Percentiles rank a stretch among this genome's conserved stretches.
These are phyloP conservation scores for Physocladia obscura DNA, from an alignment of 192 early-diverging fungal species.

Conservation along the genomic window DNA sequence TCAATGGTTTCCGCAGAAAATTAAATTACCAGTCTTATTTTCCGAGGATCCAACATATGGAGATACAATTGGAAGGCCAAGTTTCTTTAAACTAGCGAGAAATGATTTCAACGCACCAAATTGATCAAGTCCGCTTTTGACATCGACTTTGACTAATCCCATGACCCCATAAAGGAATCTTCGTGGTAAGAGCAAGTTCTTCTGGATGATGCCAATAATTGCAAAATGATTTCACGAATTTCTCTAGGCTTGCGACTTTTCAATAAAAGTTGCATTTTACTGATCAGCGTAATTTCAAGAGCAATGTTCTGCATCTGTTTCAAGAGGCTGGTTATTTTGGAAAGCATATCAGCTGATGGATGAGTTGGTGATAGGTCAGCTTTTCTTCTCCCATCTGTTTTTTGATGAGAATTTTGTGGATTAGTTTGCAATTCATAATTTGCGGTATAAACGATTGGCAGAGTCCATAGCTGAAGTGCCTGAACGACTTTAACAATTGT, in stretches of 20 bases:
- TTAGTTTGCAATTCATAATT: not conserved
- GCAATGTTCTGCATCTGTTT: not conserved
- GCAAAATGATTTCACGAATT: not conserved
- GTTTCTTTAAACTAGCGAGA: not conserved
- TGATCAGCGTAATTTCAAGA: not conserved
- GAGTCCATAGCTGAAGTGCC: not conserved
- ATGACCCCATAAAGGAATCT: conserved; percentile 7
- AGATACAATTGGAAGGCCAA: conserved; percentile 3
- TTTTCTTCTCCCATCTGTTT: too few species aligned
- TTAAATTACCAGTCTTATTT: too few species aligned
- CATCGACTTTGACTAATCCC: not conserved
- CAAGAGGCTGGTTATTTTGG: not conserved
- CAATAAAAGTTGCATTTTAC: not conserved
- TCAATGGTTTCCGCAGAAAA: not conserved
- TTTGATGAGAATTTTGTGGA: not conserved
- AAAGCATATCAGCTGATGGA: not conserved
- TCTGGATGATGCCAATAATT: not conserved
- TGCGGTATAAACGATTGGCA: not conserved
- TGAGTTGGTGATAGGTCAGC: too few species aligned
- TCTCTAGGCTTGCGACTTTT: not conserved
- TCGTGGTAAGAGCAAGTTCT: not conserved
- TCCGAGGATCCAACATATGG: not conserved
- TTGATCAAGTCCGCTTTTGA: not conserved
- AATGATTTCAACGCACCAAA: not conserved
- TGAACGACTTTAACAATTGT: not conserved